Evolutionary conservation across 164 flowering plant species (phyloP), one percentile per base, ranked within the genome.

Genomic region (Macadamia integrifolia): DNA sequence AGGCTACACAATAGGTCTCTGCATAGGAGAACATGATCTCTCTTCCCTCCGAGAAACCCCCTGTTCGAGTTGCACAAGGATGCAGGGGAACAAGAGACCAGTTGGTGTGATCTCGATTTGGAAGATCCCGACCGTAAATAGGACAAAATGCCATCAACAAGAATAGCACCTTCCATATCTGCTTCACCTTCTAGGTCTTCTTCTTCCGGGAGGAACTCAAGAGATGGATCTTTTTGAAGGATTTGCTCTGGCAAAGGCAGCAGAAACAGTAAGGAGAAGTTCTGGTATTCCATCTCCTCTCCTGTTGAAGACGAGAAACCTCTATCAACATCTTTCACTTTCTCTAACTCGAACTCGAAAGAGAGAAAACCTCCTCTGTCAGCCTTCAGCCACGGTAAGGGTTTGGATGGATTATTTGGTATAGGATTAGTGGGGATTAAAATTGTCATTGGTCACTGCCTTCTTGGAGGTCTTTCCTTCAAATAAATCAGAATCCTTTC

Each of bases 11-110:
- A 65, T 64, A 74, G 82, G 71, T 85, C 86, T 56, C 17, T 80
- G 8, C 87, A 80, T 60, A 67, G 90, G 32, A 74, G 83, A 57
- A 65, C 87, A 48, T 81, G 89, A 85, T 88, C 94, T 30, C 60
- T 85, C 61, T 86, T 89, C 58, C 91, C 89, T 32, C 35, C 82
- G 14, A 61, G 87, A 44, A 75, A 62, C 66, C 35, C 72, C 10
- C 58, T 56, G 42, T 67, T 76, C 32, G 66, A 72, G 55, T 72
- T 83, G 84, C 77, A 49, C 11, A 75, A 71, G 35, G 65, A 62
- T 0, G 44, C 60, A 15, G 75, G 77, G 48, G 65, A 62, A 0
- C 49, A 63, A 6, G 72, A 40, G n/a, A 44, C 29, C 9, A 58
- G 14, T 10, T 75, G 64, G 32, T 63, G 18, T 6, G 66, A 65